A percentile compares a stretch with the other conserved stretches of the same genome.
Conservation (phyloP, 2,329 filamentous ascomycete species). For the Paecilomyces fulvus region DNA sequence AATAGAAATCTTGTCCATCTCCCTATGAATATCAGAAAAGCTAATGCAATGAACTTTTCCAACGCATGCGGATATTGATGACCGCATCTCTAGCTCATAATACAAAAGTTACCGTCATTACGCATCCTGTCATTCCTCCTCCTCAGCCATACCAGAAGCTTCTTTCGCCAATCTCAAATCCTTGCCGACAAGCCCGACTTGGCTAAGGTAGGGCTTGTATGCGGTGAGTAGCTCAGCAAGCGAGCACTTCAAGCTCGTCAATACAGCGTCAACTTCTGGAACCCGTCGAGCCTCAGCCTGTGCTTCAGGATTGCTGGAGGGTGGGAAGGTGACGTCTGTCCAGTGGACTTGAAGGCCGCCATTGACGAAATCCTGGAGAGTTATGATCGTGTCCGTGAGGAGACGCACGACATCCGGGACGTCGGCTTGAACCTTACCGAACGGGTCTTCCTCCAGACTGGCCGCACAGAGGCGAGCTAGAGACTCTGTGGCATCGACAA, state of each 20-base stretch:
- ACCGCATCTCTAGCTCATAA: neutral
- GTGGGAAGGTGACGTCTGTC: conserved; percentile 60
- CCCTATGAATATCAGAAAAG: neutral
- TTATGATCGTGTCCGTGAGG: conserved; percentile 60
- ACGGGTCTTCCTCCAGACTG: conserved; percentile 72
- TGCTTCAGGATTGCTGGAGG: conserved; percentile 22
- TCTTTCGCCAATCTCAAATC: conserved; percentile 70
- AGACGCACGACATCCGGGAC: conserved; percentile 66
- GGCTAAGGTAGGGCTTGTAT: conserved; percentile 66
- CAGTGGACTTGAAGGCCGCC: conserved; percentile 54
- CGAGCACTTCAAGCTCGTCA: conserved; percentile 56
- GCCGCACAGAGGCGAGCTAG: conserved; percentile 61
- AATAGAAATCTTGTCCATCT: neutral
- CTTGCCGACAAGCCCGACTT: conserved; percentile 59
- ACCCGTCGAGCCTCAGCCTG: conserved; percentile 33
- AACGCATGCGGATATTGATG: neutral
- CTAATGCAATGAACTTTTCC: neutral
- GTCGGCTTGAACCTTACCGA: conserved; percentile 77
- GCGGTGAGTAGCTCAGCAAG: conserved; percentile 57
- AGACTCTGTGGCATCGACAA: conserved; percentile 63
- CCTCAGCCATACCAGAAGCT: conserved; percentile 33
- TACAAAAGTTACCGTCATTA: neutral
- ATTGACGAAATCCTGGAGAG: conserved; percentile 59
- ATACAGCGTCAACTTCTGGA: conserved; percentile 61
- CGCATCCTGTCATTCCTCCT: neutral